These are phyloP conservation scores for Scedosporium apiospermum DNA, from an alignment of 2,329 filamentous ascomycete species.

Conservation along the genomic window DNA sequence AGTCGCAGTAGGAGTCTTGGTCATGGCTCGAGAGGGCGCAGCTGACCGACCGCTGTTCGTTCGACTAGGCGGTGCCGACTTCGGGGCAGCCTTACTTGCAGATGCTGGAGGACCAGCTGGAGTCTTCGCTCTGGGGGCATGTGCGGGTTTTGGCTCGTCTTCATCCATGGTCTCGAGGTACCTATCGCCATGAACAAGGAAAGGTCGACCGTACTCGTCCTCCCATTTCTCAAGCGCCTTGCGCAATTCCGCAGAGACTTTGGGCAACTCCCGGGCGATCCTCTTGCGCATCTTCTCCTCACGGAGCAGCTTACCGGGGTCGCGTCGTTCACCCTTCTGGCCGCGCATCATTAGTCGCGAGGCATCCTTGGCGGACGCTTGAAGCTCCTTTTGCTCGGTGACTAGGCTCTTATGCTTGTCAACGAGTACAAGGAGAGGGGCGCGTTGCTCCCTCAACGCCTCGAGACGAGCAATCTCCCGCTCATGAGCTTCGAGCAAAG, in stretches of 20 bases:
- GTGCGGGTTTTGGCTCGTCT: conserved; percentile 45
- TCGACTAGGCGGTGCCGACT: conserved; percentile 8
- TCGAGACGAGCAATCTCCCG: conserved; percentile 79
- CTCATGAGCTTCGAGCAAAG: conserved; percentile 88
- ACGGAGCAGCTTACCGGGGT: conserved; percentile 83
- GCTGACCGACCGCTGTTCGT: conserved; percentile 20
- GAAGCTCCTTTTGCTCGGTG: conserved; percentile 76
- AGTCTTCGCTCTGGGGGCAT: conserved; percentile 61
- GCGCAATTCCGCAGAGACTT: conserved; percentile 74
- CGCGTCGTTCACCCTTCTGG: conserved; percentile 85
- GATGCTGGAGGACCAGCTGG: conserved; percentile 53
- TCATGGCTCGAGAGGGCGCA: conserved; percentile 27
- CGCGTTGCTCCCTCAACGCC: conserved; percentile 74
- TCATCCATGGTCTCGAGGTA: conserved; percentile 80
- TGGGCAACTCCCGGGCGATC: conserved; percentile 91
- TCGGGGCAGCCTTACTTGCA: conserved; percentile 20
- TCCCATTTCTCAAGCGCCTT: conserved; percentile 82
- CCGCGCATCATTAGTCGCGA: conserved; percentile 87
- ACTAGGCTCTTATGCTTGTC: conserved; percentile 77
- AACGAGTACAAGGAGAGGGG: conserved; percentile 71
- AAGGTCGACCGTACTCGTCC: conserved; percentile 86
- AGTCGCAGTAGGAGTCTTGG: conserved; percentile 44
- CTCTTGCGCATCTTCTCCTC: conserved; percentile 99
- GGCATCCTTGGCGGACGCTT: conserved; percentile 87
- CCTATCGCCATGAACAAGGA: conserved; percentile 83